Conservation (phyloP, 345 rosid genomes). For the Sisymbrium altissimum region DNA sequence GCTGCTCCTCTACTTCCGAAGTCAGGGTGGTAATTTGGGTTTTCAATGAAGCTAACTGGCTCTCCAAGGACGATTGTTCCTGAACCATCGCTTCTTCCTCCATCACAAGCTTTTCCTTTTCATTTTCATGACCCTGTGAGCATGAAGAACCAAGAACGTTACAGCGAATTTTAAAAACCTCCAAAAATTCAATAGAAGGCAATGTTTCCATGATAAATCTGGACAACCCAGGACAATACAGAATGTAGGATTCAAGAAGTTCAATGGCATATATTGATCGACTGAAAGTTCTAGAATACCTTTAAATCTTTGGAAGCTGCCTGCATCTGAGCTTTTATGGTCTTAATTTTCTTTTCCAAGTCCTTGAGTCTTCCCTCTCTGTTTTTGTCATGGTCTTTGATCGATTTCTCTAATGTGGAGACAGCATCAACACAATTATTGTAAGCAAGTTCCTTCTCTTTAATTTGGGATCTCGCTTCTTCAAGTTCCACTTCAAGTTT, state of each 20-base stretch:
- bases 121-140: constrained; percentile 66
- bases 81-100: constrained; percentile 77
- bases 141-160: constrained; percentile 20
- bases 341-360: constrained; percentile 71
- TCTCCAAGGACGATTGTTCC: constrained; percentile 70
- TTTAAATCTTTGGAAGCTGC: constrained; percentile 77
- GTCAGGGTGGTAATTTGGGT: constrained; percentile 56
- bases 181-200: not conserved
- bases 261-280: not conserved
- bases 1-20: constrained; percentile 68
- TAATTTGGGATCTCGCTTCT: constrained; percentile 56
- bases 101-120: constrained; percentile 82
- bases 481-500: constrained; percentile 77
- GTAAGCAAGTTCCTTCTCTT: constrained; percentile 65
- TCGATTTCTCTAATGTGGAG: constrained; percentile 69
- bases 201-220: not conserved
- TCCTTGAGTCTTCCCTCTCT: constrained; percentile 78
- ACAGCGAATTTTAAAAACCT: not conserved
- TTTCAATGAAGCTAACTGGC: constrained; percentile 60
- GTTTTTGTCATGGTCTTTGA: constrained; percentile 76
- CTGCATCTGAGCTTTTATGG: constrained; percentile 74
- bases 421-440: constrained; percentile 53
- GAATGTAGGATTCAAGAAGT: not conserved
- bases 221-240: constrained; percentile 1
- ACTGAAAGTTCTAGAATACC: constrained; percentile 40